Evolutionary conservation across 495 filamentous ascomycete species (phyloP), one percentile per base, ranked within the genome.

Genomic region (Penicillium lividum): DNA sequence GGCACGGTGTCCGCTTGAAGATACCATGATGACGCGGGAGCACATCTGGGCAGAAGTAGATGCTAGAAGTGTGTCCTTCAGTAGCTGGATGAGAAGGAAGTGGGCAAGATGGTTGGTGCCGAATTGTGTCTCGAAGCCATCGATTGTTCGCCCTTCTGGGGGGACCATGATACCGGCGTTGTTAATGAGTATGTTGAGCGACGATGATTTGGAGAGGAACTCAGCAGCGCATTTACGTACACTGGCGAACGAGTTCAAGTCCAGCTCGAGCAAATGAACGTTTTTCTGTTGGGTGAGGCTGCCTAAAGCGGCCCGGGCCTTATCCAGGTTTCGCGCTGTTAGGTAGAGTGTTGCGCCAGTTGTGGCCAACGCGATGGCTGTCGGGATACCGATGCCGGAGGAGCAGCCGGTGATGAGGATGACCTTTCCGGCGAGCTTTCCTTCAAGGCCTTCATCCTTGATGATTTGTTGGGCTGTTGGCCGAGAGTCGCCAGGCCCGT

Each of bases 381-480:
- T 82, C 60, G 82, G 75, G 58, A 80, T 66, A 1, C 82, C 82
- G 44, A 84, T 78, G 8, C 82, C 82, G 1, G 73, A 70, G 7
- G 76, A 73, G 10, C 61, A 62, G 31, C 82, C 81, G 3, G 80
- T 83, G 44, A 84, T 68, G 30, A 84, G 51, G 38, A 82, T 67
- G 27, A 78, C 73, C 63, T 60, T 81, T 56, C 67, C 79, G 2
- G 34, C 54, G 8, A 79, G 57, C n/a, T 69, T 71, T 25, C 71
- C 73, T 31, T 72, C 60, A 9, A 80, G 50, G 9, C 54, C 58
- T 44, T 84, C 73, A 58, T 84, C 82, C 47, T 76, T 44, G 55
- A 86, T 62, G 47, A 86, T 76, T 51, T 82, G 74, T 22, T 77
- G 59, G n/a, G 79, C 82, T 5, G 82, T 84, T 22, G 82, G 82